phyloP scores from a whole-genome alignment of 1,284 basidiomycete genomes.

The Fomitopsis palustris region DNA sequence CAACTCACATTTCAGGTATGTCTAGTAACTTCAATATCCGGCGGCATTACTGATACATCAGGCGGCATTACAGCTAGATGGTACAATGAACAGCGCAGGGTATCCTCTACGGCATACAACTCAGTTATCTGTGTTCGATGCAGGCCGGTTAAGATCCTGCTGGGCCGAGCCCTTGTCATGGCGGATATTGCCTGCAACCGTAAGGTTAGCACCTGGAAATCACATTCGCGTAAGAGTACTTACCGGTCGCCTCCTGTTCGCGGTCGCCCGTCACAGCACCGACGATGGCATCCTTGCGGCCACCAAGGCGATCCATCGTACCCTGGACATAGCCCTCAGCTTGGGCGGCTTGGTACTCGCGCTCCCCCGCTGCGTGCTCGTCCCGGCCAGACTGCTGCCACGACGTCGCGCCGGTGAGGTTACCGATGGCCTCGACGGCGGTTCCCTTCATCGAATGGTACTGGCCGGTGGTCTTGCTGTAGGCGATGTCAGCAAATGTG shows the following conservation, averaged over 20 bases:
- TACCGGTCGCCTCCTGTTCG: slow-evolving; percentile 53
- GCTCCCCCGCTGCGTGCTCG: slow-evolving; percentile 65
- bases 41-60: background rate
- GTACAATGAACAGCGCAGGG: too few species aligned
- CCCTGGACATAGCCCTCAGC: slow-evolving; percentile 57
- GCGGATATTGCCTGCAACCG: slow-evolving; percentile 40
- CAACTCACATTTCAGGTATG: background rate
- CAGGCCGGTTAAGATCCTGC: slow-evolving; percentile 44
- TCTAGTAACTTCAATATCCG: background rate
- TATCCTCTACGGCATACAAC: background rate
- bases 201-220: background rate
- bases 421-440: slow-evolving; percentile 54
- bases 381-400: slow-evolving; percentile 59
- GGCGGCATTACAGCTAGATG: background rate
- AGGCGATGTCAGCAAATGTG: background rate
- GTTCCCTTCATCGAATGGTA: slow-evolving; percentile 59
- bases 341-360: slow-evolving; percentile 54
- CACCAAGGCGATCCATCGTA: slow-evolving; percentile 45
- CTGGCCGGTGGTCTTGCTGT: slow-evolving; percentile 62
- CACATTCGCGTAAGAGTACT: slow-evolving; percentile 13
- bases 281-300: slow-evolving; percentile 37
- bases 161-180: slow-evolving; percentile 58
- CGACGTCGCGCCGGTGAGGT: slow-evolving; percentile 42
- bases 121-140: background rate
- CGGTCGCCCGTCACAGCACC: slow-evolving; percentile 47